A percentile compares a stretch with the other conserved stretches of the same genome.
phyloP scores from a whole-genome alignment of 2,329 filamentous ascomycete species.

The Fusarium odoratissimum region DNA sequence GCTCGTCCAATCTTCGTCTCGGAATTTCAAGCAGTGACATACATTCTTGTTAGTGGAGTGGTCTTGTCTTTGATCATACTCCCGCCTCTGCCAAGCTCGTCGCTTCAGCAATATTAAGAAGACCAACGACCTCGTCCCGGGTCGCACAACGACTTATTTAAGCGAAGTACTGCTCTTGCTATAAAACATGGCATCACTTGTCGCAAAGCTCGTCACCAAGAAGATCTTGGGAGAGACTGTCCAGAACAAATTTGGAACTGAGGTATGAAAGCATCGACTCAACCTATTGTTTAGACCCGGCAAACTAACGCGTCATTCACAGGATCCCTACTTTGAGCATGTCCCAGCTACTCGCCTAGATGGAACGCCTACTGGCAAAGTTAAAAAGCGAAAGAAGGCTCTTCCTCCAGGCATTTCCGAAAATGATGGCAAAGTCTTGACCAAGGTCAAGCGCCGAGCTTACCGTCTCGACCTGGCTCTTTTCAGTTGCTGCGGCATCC shows the following conservation, averaged over 20 bases:
- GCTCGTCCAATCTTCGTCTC: constrained; percentile 29
- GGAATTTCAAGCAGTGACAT: constrained; percentile 17
- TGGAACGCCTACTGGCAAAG: constrained; percentile 74
- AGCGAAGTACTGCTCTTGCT: neutral
- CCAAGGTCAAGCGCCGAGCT: constrained; percentile 84
- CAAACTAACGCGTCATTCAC: constrained; percentile 25
- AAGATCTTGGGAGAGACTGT: constrained; percentile 68
- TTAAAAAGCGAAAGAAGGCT: constrained; percentile 87
- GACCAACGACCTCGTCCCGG: neutral
- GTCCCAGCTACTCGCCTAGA: constrained; percentile 78
- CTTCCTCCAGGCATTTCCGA: constrained; percentile 84
- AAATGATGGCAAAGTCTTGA: constrained; percentile 85
- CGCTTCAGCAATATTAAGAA: constrained; percentile 4
- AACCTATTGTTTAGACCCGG: neutral
- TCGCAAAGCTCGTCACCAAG: constrained; percentile 67
- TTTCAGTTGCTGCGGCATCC: constrained; percentile 83
- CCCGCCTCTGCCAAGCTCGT: constrained; percentile 1
- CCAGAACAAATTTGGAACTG: constrained; percentile 68
- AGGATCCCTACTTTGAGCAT: constrained; percentile 93
- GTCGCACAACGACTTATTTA: neutral
- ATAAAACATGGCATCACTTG: constrained; percentile 61
- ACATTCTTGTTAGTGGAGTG: constrained; percentile 10
- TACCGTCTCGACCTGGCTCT: constrained; percentile 88
- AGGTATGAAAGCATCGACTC: constrained; percentile 53
- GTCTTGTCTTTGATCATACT: constrained; percentile 1